Conservation (phyloP, 495 filamentous ascomycete genomes). For the Trichoderma reesei region DNA sequence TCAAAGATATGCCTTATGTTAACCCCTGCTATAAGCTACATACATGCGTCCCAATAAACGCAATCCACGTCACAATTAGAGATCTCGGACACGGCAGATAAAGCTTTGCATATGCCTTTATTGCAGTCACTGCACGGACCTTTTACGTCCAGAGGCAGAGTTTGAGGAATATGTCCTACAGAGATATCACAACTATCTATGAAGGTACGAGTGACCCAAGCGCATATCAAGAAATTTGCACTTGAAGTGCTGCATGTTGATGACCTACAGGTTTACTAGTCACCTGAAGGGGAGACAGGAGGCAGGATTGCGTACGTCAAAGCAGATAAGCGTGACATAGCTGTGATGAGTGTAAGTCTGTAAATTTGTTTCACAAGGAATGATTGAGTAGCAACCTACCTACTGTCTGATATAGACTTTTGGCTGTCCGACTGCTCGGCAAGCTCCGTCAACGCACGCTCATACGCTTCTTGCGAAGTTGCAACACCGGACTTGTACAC, state of each 20-base stretch:
- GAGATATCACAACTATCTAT: constrained; percentile 61
- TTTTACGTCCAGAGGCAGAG: constrained; percentile 36
- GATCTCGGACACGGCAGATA: too few species aligned
- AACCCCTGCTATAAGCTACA: too few species aligned
- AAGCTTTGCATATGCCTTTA: constrained; percentile 1
- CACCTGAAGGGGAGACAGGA: neutral
- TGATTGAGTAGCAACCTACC: constrained; percentile 17
- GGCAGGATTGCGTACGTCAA: constrained; percentile 31
- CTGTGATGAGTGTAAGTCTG: constrained; percentile 10
- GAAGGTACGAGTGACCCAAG: constrained; percentile 56
- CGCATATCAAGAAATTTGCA: constrained; percentile 64
- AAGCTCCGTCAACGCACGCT: constrained; percentile 45
- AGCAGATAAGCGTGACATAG: constrained; percentile 53
- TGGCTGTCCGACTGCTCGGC: constrained; percentile 53
- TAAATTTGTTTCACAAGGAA: neutral
- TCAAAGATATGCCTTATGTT: too few species aligned
- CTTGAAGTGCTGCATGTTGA: constrained; percentile 58
- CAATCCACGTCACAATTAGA: too few species aligned
- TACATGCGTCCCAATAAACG: too few species aligned
- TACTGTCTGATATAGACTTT: constrained; percentile 55
- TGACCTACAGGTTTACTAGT: constrained; percentile 19
- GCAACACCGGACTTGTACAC: constrained; percentile 64
- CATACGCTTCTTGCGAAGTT: constrained; percentile 53
- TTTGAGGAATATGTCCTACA: constrained; percentile 53
- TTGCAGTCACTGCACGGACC: constrained; percentile 24